Evolutionary conservation across 1,284 basidiomycete genomes (phyloP), one percentile per base, ranked within the genome.

Genomic region (Moniliella sp.): DNA sequence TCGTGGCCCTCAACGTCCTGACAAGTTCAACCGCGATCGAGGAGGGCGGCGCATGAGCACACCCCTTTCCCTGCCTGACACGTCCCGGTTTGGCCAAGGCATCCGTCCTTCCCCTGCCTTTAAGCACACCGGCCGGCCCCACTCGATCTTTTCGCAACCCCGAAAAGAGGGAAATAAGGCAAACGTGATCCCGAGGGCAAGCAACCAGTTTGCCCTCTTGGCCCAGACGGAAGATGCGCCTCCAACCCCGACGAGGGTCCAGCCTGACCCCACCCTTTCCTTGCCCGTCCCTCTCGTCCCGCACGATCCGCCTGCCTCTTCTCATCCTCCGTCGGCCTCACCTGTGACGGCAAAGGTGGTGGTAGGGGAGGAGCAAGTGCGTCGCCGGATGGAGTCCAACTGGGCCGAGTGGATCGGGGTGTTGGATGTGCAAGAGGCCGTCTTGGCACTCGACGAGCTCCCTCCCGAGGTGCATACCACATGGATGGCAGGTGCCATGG

Each of bases 1-100:
- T n/a, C n/a, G n/a, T n/a, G n/a, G n/a, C n/a, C n/a, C n/a, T n/a
- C n/a, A n/a, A n/a, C n/a, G n/a, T n/a, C n/a, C n/a, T n/a, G n/a
- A n/a, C n/a, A n/a, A n/a, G n/a, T n/a, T n/a, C n/a, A n/a, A n/a
- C n/a, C n/a, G n/a, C n/a, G n/a, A n/a, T n/a, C n/a, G n/a, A n/a
- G n/a, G n/a, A n/a, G n/a, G n/a, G n/a, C n/a, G n/a, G n/a, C n/a
- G n/a, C n/a, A n/a, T n/a, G n/a, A n/a, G n/a, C n/a, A n/a, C n/a
- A 35, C 69, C 70, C 39, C 72, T 76, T 62, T 75, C 40, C 43
- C 61, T 29, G 72, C 41, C 57, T 18, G 81, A 86, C 58, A 67
- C 88, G 32, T 76, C 78, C 19, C 71, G 76, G 52, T 79, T 93
- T 60, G 78, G 84, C 32, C 78, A 77, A 58, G 60, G 64, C 11